Base-by-base conservation (phyloP, 139 green algal species). In the Mychonastes homosphaera region DNA sequence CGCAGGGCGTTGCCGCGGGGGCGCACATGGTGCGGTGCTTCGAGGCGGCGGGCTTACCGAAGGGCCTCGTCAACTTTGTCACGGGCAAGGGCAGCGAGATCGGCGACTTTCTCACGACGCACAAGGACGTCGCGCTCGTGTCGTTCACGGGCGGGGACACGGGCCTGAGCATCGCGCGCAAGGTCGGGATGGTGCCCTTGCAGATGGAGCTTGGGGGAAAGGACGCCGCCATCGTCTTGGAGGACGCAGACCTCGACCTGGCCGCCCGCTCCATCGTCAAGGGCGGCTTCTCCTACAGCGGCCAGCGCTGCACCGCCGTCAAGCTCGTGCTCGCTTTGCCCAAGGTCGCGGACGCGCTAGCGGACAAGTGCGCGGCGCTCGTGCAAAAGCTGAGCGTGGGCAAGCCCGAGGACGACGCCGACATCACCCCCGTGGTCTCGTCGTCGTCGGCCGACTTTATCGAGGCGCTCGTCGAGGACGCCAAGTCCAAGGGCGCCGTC, bases 191-290 rank as follows among this genome's bases (percentile, higher is more conserved):
- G 87, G 72, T 96, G 13, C 86, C 89, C 16, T 63, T 97, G 40
- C 87, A 97, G 73, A 97, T 96, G 88, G 90, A 98, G 87, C 84
- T 98, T 28, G 91, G 91, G 19, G 91, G 91, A 64, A 98, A 98
- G 82, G 87, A 95, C 54, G 61, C 51, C 13, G 60, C 50, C 51
- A 60, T 64, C 26, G 53, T 69, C 43, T 63, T 52, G 53, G 51
- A 43, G 34, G 91, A 98, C 56, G 91, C 88, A 5, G 86, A 98
- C 78, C 60, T 97, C 5, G 76, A 86, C 49, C 58, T 90, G 34
- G 87, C 88, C 6, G 87, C 85, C 27, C 84, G 77, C 33, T 67
- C 87, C 78, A 95, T 98, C 51, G 65, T 98, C 41, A 95, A 95
- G 76, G 91, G 89, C 8, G 90, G 76, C 39, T 95, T 91, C 69